Base-by-base conservation (phyloP, 2,329 filamentous ascomycete genomes). In the Penicillium griseofulvum region DNA sequence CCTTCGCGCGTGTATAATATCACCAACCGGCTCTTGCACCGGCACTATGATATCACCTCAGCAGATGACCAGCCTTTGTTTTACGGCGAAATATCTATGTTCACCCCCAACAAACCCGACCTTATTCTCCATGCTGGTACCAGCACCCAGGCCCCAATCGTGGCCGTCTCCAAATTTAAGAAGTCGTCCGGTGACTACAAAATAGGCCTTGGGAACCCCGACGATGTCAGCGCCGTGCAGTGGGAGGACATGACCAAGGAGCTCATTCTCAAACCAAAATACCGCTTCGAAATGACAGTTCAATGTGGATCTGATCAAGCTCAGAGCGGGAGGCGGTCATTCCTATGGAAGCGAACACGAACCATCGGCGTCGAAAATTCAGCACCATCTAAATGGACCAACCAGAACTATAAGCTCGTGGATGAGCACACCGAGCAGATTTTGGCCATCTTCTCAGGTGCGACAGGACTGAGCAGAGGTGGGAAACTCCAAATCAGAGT, bases 291-390 rank as follows among this genome's bases (percentile, higher is more conserved):
- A 49, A 60, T 63, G 52, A 61, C 55, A 1, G 43, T 64, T 2
- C 50, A 54, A 6, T 11, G 26, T n/a, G 36, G 19, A 34, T 6
- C 28, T 26, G 43, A 17, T 10, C 31, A 9, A 16, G 12, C 14
- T 17, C 45, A 49, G 12, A 51, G 54, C 9, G 52, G 55, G 39
- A 51, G 63, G 22, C 52, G 56, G 28, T 51, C 54, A 22, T 68
- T 68, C 39, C 42, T 64, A 5, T 70, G 68, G 68, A 70, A 70
- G 46, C 59, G 63, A 28, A 70, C 68, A 7, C 65, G 58, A 29
- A 59, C 47, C 17, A 53, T 66, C 14, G 64, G 57, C 4, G 57
- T 68, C 28, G 62, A 59, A 9, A 58, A 54, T 24, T 56, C 58
- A n/a, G 55, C 39, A n/a, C 60, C 64, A 5, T 29, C 49, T 28